Base-by-base conservation (phyloP, 2,329 filamentous ascomycete genomes). In the Cladophialophora yegresii region DNA sequence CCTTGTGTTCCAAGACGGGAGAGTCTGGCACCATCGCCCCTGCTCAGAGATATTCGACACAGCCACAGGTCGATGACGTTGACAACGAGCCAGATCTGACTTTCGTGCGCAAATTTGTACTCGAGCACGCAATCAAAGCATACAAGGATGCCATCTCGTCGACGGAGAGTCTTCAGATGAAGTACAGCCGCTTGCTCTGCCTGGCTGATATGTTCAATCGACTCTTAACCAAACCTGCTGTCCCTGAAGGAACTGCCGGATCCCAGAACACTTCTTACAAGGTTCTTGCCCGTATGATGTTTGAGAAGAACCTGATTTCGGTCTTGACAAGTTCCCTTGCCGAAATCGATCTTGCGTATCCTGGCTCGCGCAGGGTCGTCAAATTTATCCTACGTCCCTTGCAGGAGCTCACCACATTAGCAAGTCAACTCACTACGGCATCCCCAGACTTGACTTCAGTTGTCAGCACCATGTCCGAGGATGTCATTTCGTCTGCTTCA, bases 331-430 rank as follows among this genome's bases (percentile, higher is more conserved):
- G 88, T 12, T 96, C 96, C 0, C 93, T 99, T 71, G 92, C 95
- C 20, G 96, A 99, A 72, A 89, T 99, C 65, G 95, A 97, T 75
- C 85, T 99, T 66, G 96, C 96, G 71, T 97, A 96, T 77, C 93
- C 93, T 0, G 89, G 91, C 28, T 91, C 96, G 16, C 96, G 96
- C 80, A 87, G 93, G 54, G 93, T 93, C 13, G 92, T 99, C 73
- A 99, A 98, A 79, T 96, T 96, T 76, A 96, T 99, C 59, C 83
- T 99, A 53, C 89, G 91, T 43, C 93, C 96, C 2, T 83, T 99
- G 23, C 91, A 93, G 72, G 88, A 90, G 62, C 81, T 99, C 47
- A 96, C 93, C 0, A 89, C 89, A 69, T 93, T 93, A 10, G 95
- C 92, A 1, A 90, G 96, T 67, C 85, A 90, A 63, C 80, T 99